Conservation (phyloP, 2,329 filamentous ascomycete genomes). For the Colletotrichum musae region DNA sequence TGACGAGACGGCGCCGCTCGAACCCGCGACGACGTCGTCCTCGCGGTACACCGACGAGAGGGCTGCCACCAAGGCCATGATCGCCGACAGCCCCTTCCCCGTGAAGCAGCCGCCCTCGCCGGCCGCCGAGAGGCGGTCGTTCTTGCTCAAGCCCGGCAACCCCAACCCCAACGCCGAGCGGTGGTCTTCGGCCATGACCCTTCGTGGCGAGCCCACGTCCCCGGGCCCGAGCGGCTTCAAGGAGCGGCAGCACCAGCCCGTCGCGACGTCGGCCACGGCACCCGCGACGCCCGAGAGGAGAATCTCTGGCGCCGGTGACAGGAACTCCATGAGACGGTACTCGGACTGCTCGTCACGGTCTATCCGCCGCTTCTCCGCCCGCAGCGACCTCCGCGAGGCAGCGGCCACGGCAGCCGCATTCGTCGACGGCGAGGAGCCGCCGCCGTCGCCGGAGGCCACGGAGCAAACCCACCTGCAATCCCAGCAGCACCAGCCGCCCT, state of each 20-base stretch:
- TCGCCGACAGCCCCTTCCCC: conserved; percentile 32
- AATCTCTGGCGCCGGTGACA: conserved; percentile 13
- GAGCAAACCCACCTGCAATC: conserved; percentile 29
- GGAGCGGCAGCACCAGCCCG: conserved; percentile 10
- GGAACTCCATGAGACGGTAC: conserved; percentile 32
- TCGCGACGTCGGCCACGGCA: conserved; percentile 23
- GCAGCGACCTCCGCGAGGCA: conserved; percentile 34
- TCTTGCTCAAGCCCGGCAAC: conserved; percentile 31
- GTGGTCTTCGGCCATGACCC: conserved; percentile 36
- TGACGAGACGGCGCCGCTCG: conserved; percentile 28
- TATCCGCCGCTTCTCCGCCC: conserved; percentile 34
- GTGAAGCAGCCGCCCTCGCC: conserved; percentile 18
- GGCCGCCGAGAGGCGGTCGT: conserved; percentile 29
- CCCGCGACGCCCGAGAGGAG: conserved; percentile 29
- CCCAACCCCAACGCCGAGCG: conserved; percentile 29
- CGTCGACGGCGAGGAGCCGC: conserved; percentile 22
- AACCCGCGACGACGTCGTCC: conserved; percentile 22
- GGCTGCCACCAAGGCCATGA: conserved; percentile 23
- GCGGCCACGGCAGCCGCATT: conserved; percentile 36
- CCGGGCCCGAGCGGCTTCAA: conserved; percentile 7
- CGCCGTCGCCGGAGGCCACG: conserved; percentile 22
- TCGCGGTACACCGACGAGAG: conserved; percentile 30
- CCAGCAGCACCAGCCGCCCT: conserved; percentile 12
- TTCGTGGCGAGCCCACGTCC: conserved; percentile 15
- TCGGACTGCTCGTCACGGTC: conserved; percentile 35